Evolutionary conservation across 1,284 basidiomycete genomes (phyloP), one percentile per base, ranked within the genome.

Genomic region (Golubevia pallescens): DNA sequence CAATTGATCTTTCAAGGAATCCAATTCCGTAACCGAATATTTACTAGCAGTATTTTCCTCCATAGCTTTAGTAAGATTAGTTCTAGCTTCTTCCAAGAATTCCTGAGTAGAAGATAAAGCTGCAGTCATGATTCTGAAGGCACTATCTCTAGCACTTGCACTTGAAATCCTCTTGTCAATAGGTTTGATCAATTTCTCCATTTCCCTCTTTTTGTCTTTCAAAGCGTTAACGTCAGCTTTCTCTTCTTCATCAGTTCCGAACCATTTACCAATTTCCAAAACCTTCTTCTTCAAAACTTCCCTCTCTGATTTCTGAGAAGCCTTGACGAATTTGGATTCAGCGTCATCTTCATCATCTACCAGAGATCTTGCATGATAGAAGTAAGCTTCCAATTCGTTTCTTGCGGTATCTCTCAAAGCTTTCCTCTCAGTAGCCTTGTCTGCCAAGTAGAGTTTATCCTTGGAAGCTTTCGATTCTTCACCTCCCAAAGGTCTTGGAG

Each of bases 281-380:
- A 66, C 68, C 61, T 70, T 71, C 55, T 63, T 38, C n/a, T 57
- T 34, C 57, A 85, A 77, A 54, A 69, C 57, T 19, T 69, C 56
- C 34, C 74, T 68, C 66, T 85, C 82, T 10, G 58, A 28, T 10
- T 65, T 56, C 42, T 73, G 75, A 16, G 67, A 66, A 6, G 79
- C 73, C 19, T 61, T 59, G 23, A 59, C 61, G 42, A 77, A 80
- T 13, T 24, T 34, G 10, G 34, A 38, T 38, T 38, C 34, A 38
- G 10, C 34, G 34, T 38, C 34, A 38, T 38, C 62, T 4, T 66
- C 61, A 54, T 77, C 74, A 16, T 78, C 69, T 8, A 79, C 52
- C 59, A 79, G 57, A 48, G 82, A 81, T 54, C 82, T 75, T 20
- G 77, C 74, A 13, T 77, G 77, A 69, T 85, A 85, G 58, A 84